Evolutionary conservation across 129 eudicot species (phyloP), one percentile per base, ranked within the genome.

Genomic region (Helichrysum umbraculigerum): DNA sequence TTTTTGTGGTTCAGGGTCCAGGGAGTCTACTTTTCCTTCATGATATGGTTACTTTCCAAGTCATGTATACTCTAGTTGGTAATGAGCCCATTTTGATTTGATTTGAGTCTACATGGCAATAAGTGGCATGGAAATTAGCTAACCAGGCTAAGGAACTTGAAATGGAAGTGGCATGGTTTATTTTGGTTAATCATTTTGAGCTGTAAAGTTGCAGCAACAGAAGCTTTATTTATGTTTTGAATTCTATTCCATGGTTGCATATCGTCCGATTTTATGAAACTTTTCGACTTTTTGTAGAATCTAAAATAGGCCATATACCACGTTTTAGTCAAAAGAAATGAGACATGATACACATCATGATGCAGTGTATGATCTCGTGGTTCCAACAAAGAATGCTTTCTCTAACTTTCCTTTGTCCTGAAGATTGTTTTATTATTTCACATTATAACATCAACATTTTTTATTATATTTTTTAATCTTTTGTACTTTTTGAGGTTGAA

Each of bases 91-190:
- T 64, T 22, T 64, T 32, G 68, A 64, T 64, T 6, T 22, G 68
- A 73, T 59, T 73, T 35, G 39, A 73, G 68, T 25, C 68, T 60
- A 60, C 78, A 61, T 61, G 70, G 59, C 70, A 41, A 74, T 59
- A 58, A 66, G 79, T 51, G 50, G 62, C 77, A 78, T 70, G 65
- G 58, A 70, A 34, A 70, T 70, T 42, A 78, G 77, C 63, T 71
- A 60, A 71, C 82, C 56, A 71, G 30, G 82, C 76, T 78, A 78
- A 78, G 82, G 77, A 78, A 78, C 72, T 50, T 78, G 81, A 29
- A 34, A 71, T 33, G 76, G 11, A 71, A 47, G 37, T 60, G 54
- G 25, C 50, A 25, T 64, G n/a, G 0, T n/a, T 9, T 64, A 56
- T 64, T 59, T 79, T 63, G 67, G 63, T 79, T 32, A 58, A 59